These are phyloP conservation scores for Solanum stenotomum DNA, from an alignment of 257 asterid species.

Conservation along the genomic window DNA sequence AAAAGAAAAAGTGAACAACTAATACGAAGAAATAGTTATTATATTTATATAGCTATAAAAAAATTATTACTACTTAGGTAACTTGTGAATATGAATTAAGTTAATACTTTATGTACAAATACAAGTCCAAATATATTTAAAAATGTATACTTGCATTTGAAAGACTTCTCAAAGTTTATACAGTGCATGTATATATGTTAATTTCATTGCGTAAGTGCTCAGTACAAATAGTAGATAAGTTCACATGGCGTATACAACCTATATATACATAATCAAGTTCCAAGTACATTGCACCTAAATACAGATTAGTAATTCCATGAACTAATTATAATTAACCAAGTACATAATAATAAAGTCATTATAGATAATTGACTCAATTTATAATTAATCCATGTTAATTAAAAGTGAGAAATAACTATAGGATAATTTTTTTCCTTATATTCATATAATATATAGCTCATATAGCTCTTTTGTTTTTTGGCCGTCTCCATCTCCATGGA, in stretches of 20 bases:
- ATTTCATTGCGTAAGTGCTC: background rate
- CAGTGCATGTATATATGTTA: background rate
- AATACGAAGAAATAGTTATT: background rate
- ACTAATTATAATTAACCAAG: background rate
- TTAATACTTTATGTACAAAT: too few species aligned
- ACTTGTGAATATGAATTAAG: background rate
- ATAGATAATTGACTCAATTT: background rate
- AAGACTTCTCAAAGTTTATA: background rate
- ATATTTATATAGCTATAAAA: too few species aligned
- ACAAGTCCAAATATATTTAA: too few species aligned
- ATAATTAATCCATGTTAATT: background rate
- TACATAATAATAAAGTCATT: background rate
- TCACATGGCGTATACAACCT: background rate
- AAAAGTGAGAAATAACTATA: background rate
- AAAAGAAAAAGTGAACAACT: background rate
- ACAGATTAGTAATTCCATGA: background rate
- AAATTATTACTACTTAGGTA: background rate
- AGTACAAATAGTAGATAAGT: background rate
- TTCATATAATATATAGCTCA: background rate
- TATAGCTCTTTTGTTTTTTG: background rate
- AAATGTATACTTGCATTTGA: background rate
- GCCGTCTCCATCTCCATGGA: slow-evolving; percentile 44
- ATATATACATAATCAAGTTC: background rate
- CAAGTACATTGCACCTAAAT: background rate
- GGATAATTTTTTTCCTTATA: background rate